Base-by-base conservation (phyloP, 106 monocot species). In the Ottelia alismoides region DNA sequence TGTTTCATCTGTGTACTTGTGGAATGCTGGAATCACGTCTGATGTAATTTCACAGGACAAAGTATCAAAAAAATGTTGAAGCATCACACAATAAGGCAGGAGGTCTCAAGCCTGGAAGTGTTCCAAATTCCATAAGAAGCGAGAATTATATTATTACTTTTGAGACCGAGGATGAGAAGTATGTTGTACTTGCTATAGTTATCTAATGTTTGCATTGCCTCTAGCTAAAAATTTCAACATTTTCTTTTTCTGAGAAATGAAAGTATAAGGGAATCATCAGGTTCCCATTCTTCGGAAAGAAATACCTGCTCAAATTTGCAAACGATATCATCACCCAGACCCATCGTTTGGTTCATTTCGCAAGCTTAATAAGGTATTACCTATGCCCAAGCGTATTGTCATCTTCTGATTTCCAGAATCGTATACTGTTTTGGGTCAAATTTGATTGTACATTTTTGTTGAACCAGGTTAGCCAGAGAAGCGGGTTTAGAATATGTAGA, bases 81-180 rank as follows among this genome's bases (percentile, higher is more conserved):
- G 85, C 89, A 66, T 72, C 77, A 26, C 96, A 89, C 67, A 81
- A 72, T 53, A 98, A 80, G 49, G 82, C 73, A 61, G 64, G 57
- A 53, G 70, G 72, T 57, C 50, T 70, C 69, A 93, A 88, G 68
- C 68, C 79, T 49, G n/a, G n/a, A n/a, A 40, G 52, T 21, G 72
- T 82, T 25, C 61, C 75, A 57, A 82, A 79, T 55, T 85, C 81
- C 71, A 89, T 98, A 73, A 74, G 85, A 76, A 79, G 89, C 22
- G 96, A 98, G 46, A 98, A 85, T 69, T 90, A 89, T 62, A 54
- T 79, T 3, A 79, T 98, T 63, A 85, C 85, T 20, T 98, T 98
- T 75, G 96, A 98, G 73, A 67, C 82, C 44, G 96, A 89, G 47
- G 89, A 90, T 85, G 96, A 98, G 47, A 98, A 98, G 96, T 98